phyloP scores from a whole-genome alignment of 352 stramenopile species.

The Phytophthora gonapodyides region DNA sequence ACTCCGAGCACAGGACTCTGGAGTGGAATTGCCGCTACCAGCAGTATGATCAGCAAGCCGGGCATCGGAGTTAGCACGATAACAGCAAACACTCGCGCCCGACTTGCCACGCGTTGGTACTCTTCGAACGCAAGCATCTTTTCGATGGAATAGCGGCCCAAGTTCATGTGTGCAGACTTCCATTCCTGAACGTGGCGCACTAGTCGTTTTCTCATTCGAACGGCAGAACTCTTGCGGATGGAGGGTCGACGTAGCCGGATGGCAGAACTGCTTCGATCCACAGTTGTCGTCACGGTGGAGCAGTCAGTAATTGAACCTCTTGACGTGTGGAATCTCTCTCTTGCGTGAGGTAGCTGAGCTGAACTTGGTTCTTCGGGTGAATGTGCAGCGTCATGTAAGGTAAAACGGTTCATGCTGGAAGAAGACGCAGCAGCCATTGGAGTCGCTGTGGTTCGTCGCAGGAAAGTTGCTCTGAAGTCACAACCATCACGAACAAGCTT shows the following conservation, averaged over 20 bases:
- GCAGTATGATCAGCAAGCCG: conserved; percentile 2
- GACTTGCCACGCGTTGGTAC: conserved; percentile 21
- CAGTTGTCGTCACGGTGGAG: neutral
- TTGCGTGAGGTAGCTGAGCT: neutral
- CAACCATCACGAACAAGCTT: too few relatives aligned
- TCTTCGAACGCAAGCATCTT: conserved; percentile 35
- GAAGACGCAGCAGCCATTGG: too few relatives aligned
- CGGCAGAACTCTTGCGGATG: conserved; percentile 1
- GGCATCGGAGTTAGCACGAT: conserved; percentile 14
- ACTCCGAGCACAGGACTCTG: conserved; percentile 5
- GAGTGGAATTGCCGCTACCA: conserved; percentile 13
- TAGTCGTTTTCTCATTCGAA: conserved; percentile 4
- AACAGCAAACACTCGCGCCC: conserved; percentile 13
- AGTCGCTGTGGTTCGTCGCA: too few relatives aligned
- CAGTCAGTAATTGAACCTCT: neutral
- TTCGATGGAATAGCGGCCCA: conserved; percentile 37
- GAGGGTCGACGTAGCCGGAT: neutral
- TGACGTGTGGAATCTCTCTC: neutral
- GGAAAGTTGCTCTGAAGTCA: too few relatives aligned
- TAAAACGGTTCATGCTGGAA: too few relatives aligned
- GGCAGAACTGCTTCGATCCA: neutral
- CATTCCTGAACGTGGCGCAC: conserved; percentile 18
- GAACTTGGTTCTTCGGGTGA: too few relatives aligned
- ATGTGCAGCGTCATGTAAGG: too few relatives aligned
- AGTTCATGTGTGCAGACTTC: conserved; percentile 36